Evolutionary conservation across 2,329 filamentous ascomycete species (phyloP).

Genomic region (Arachnomyces sp.): DNA sequence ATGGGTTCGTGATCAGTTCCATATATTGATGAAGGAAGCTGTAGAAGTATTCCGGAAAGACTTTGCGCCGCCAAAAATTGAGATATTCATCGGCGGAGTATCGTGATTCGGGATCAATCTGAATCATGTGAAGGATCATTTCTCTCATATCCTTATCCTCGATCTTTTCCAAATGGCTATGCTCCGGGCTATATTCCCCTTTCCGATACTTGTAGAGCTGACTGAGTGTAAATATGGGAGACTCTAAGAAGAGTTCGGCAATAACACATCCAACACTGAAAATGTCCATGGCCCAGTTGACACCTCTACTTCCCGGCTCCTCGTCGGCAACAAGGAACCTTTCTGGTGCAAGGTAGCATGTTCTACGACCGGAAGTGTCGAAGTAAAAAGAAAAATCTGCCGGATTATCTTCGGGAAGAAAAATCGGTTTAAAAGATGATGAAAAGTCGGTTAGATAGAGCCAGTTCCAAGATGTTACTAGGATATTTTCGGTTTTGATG

Average conservation of each 20-base stretch:
- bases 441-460: slow-evolving; percentile 97
- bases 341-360: slow-evolving; percentile 92
- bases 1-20: slow-evolving; percentile 87
- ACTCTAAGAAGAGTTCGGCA: slow-evolving; percentile 88
- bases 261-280: slow-evolving; percentile 97
- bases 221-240: slow-evolving; percentile 94
- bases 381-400: slow-evolving; percentile 98
- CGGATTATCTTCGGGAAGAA: slow-evolving; percentile 91
- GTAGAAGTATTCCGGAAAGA: slow-evolving; percentile 96
- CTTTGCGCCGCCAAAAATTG: slow-evolving; percentile 82
- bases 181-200: slow-evolving; percentile 82
- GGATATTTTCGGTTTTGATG: slow-evolving; percentile 94
- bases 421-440: slow-evolving; percentile 87
- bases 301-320: slow-evolving; percentile 54
- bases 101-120: slow-evolving; percentile 81
- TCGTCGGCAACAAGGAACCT: slow-evolving; percentile 70
- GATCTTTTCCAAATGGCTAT: slow-evolving; percentile 74
- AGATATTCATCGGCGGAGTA: slow-evolving; percentile 93
- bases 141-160: slow-evolving; percentile 80
- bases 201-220: slow-evolving; percentile 92
- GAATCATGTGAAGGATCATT: slow-evolving; percentile 92
- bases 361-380: slow-evolving; percentile 81
- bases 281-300: slow-evolving; percentile 95
- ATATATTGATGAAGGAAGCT: slow-evolving; percentile 97
- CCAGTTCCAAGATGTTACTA: slow-evolving; percentile 99